phyloP scores from a whole-genome alignment of 2,329 filamentous ascomycete genomes.

The Hypoxylon sp. region DNA sequence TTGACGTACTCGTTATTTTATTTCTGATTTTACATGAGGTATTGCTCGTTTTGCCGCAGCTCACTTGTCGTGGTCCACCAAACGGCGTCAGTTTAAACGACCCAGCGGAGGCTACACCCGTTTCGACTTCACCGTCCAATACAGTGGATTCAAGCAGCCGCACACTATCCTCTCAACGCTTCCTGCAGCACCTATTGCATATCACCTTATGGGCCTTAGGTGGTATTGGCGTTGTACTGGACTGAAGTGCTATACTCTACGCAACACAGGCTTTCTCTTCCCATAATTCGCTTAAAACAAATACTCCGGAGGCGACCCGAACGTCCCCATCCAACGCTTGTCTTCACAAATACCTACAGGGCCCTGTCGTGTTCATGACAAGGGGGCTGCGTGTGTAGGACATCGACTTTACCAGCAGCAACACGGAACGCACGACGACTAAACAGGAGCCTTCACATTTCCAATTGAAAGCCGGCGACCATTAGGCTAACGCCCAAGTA shows the following conservation, averaged over 20 bases:
- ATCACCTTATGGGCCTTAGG: conserved; percentile 33
- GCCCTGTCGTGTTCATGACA: conserved; percentile 32
- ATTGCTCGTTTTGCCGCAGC: conserved; percentile 26
- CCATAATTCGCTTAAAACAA: conserved; percentile 31
- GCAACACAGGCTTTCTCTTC: conserved; percentile 29
- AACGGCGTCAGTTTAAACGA: conserved; percentile 10
- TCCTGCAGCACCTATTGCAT: conserved; percentile 32
- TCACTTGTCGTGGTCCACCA: conserved; percentile 28
- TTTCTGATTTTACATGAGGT: conserved; percentile 7
- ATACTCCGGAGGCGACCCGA: conserved; percentile 19
- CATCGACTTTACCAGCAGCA: conserved; percentile 34
- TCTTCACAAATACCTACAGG: conserved; percentile 23
- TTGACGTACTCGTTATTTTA: conserved; percentile 11
- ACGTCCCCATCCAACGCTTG: conserved; percentile 23
- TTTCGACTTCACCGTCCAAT: conserved; percentile 26
- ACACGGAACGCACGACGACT: conserved; percentile 34
- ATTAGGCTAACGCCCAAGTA: conserved; percentile 25
- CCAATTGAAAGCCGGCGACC: conserved; percentile 25
- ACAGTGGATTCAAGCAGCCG: conserved; percentile 33
- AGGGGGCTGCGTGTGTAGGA: conserved; percentile 33
- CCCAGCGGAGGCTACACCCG: conserved; percentile 31
- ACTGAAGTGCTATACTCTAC: conserved; percentile 26
- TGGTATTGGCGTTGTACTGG: conserved; percentile 29
- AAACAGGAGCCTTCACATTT: conserved; percentile 37
- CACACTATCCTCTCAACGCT: conserved; percentile 33